Evolutionary conservation across 2,329 filamentous ascomycete species (phyloP).

Genomic region (Ophiostoma perfectum): DNA sequence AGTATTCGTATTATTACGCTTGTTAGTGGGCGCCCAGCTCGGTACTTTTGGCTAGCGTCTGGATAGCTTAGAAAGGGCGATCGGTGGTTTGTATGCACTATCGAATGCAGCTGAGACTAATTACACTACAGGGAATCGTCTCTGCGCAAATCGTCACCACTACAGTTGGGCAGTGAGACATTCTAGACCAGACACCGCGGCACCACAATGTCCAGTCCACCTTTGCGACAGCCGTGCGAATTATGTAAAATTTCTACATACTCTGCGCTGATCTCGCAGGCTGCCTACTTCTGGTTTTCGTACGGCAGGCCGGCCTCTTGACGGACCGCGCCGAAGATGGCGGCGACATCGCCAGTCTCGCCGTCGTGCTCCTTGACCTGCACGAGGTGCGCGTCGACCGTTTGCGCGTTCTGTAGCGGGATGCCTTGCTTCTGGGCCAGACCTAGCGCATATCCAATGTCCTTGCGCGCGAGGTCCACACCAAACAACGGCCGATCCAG

Average conservation of each 20-base stretch:
- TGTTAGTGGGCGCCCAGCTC: not conserved
- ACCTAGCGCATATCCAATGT: conserved; percentile 66
- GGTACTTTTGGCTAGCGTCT: not conserved
- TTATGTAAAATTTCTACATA: not conserved
- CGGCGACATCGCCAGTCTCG: conserved; percentile 69
- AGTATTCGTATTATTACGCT: not conserved
- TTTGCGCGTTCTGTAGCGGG: conserved; percentile 58
- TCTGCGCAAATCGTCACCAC: not conserved
- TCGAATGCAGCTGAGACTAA: not conserved
- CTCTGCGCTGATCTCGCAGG: not conserved
- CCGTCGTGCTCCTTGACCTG: conserved; percentile 63
- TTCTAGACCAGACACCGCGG: not conserved
- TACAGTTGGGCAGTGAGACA: not conserved
- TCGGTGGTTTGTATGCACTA: not conserved
- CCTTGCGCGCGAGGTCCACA: conserved; percentile 77
- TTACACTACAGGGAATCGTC: conserved; percentile 30
- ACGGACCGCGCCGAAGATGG: conserved; percentile 75
- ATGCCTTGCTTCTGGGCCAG: conserved; percentile 60
- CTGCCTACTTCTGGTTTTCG: conserved; percentile 49
- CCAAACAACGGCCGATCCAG: conserved; percentile 75
- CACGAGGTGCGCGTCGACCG: conserved; percentile 63
- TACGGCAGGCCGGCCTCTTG: conserved; percentile 69
- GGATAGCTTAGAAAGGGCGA: not conserved
- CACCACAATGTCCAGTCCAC: not conserved
- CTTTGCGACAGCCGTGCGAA: not conserved